Evolutionary conservation across 2,329 filamentous ascomycete genomes (phyloP).

Genomic region (Cladosporium phlei): DNA sequence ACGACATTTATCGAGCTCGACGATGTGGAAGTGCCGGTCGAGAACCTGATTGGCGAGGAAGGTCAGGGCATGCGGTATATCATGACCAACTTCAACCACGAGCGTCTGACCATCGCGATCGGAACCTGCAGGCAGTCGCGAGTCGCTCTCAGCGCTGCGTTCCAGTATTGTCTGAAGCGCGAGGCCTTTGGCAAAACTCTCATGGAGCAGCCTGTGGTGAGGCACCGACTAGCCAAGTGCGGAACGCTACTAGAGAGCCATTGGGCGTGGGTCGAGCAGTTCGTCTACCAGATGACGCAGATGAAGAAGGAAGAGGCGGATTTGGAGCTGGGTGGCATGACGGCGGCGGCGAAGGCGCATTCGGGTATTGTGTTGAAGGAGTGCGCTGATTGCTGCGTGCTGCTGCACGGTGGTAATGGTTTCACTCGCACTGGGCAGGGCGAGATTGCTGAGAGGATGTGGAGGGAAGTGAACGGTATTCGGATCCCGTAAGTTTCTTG

Average conservation of each 20-base stretch:
- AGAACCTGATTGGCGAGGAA: slow-evolving; percentile 66
- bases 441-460: slow-evolving; percentile 64
- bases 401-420: slow-evolving; percentile 71
- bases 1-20: slow-evolving; percentile 74
- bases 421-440: slow-evolving; percentile 66
- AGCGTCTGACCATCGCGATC: slow-evolving; percentile 63
- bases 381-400: slow-evolving; percentile 63
- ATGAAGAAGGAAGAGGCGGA: slow-evolving; percentile 57
- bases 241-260: slow-evolving; percentile 64
- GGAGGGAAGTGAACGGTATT: slow-evolving; percentile 24
- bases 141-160: slow-evolving; percentile 56
- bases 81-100: slow-evolving; percentile 65
- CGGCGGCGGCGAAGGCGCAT: slow-evolving; percentile 68
- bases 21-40: slow-evolving; percentile 65
- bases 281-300: slow-evolving; percentile 63
- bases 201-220: slow-evolving; percentile 69
- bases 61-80: slow-evolving; percentile 67
- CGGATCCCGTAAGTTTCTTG: slow-evolving; percentile 25
- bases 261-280: slow-evolving; percentile 68
- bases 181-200: slow-evolving; percentile 65
- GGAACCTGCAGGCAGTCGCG: slow-evolving; percentile 58
- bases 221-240: slow-evolving; percentile 66
- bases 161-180: slow-evolving; percentile 60
- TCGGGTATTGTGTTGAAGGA: slow-evolving; percentile 67
- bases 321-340: slow-evolving; percentile 63